Percentiles rank a stretch among this genome's conserved stretches.
Evolutionary conservation across 2,329 filamentous ascomycete species (phyloP).

Genomic region (Aspergillus texensis): DNA sequence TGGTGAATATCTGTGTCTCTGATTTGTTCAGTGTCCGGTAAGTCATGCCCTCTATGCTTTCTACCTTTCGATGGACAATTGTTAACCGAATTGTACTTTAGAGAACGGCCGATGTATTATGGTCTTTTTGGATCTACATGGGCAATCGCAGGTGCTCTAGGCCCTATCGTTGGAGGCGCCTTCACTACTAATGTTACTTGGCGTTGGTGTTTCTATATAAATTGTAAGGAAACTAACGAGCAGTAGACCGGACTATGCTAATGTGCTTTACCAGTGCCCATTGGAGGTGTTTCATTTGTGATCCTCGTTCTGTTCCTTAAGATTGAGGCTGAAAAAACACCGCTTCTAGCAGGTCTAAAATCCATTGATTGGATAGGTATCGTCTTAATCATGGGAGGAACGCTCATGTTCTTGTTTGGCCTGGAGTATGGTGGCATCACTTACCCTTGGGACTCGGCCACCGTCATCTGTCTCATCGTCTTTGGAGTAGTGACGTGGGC

Average conservation of each 20-base stretch:
- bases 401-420: constrained; percentile 82
- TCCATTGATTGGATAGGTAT: constrained; percentile 68
- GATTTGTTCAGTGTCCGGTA: constrained; percentile 65
- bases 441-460: constrained; percentile 73
- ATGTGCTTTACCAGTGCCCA: constrained; percentile 48
- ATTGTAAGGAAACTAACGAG: constrained; percentile 40
- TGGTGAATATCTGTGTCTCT: constrained; percentile 66
- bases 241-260: constrained; percentile 4
- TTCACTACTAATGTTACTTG: constrained; percentile 63
- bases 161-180: constrained; percentile 63
- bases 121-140: constrained; percentile 65
- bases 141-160: constrained; percentile 62
- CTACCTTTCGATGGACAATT: too few species aligned
- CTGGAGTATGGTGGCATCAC: constrained; percentile 80
- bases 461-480: constrained; percentile 75
- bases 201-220: constrained; percentile 66
- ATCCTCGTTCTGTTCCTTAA: constrained; percentile 64
- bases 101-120: constrained; percentile 62
- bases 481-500: constrained; percentile 67
- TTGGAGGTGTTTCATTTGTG: constrained; percentile 61
- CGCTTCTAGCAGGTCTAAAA: constrained; percentile 58
- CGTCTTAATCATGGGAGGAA: constrained; percentile 70
- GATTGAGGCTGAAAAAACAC: constrained; percentile 63
- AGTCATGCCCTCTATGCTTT: neutral
- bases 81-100: constrained; percentile 23